phyloP scores from a whole-genome alignment of 2,329 filamentous ascomycete species.

The Pseudogymnoascus sp. region DNA sequence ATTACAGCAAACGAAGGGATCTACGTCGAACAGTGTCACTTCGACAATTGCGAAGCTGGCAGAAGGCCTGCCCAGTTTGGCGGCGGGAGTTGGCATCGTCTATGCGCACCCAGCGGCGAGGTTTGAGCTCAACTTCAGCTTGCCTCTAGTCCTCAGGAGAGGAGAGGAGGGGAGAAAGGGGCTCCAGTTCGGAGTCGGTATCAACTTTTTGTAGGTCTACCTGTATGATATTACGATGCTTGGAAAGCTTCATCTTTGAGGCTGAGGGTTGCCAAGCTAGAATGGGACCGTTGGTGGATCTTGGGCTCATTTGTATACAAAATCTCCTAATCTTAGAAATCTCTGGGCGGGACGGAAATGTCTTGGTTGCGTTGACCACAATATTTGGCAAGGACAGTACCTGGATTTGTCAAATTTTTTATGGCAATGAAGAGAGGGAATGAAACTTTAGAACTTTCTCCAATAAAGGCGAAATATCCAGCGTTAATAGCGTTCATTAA shows the following conservation, averaged over 20 bases:
- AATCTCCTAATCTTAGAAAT: constrained; percentile 8
- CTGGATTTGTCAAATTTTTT: background rate
- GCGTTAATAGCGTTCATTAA: background rate
- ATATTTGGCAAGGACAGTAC: background rate
- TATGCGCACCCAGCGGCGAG: constrained; percentile 91
- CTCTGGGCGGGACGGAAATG: background rate
- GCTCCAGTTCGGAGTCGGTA: constrained; percentile 88
- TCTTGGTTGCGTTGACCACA: background rate
- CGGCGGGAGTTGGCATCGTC: constrained; percentile 83
- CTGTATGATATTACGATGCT: constrained; percentile 1
- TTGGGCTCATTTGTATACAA: background rate
- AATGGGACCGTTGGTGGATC: background rate
- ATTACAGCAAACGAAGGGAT: constrained; percentile 48
- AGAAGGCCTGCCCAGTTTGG: constrained; percentile 73
- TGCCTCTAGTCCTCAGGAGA: constrained; percentile 73
- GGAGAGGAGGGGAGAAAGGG: constrained; percentile 89
- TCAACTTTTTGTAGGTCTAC: constrained; percentile 70
- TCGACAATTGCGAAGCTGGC: constrained; percentile 62
- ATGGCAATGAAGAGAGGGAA: background rate
- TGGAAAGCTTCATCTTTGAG: background rate
- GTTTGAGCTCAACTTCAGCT: constrained; percentile 92
- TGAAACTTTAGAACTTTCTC: background rate
- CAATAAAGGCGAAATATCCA: background rate
- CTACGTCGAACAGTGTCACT: constrained; percentile 28
- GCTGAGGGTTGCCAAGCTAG: background rate